Base-by-base conservation (phyloP, 192 early-diverging fungal genomes). In the Coemansia pectinata region DNA sequence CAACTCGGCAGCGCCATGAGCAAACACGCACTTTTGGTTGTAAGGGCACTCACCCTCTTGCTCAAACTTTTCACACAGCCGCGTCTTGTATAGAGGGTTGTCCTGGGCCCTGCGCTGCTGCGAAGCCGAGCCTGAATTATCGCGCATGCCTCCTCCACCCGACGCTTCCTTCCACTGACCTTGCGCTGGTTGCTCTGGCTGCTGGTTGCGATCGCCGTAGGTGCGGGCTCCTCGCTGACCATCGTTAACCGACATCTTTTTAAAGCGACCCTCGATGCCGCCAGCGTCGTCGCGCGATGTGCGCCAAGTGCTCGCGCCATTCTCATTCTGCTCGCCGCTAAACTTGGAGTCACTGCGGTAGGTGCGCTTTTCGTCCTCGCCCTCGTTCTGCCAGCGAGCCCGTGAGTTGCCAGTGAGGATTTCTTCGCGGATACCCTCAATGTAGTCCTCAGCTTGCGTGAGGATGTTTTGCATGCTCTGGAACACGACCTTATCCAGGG, bases 11-110 rank as follows among this genome's bases (percentile, higher is more conserved):
- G n/a, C 69, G 17, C 81, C 75, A 47, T 97, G 95, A 42, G 95
- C 90, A 77, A 98, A 98, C 48, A 93, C 94, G 71, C 96, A 98
- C 41, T 96, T 92, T 68, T 91, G 89, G 36, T 93, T 89, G 74
- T 97, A 98, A 7, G 92, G 93, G 72, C 96, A 98, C 19, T 88
- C 88, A 42, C 96, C 95, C 45, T 96, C 93, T 1, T 79, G 86
- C 76, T 93, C 90, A 67, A 89, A 95, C 55, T 93, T 75, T 61
- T 95, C 93, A 77, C 94, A 96, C 2, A 96, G 83, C 63, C 90
- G 85, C 4, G 94, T 96, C 71, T 95, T 96, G 85, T 93, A 96
- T 48, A 92, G 88, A 39, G 91, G 92, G 72, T 90, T 93, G 69
- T 91, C 88, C 15, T 83, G 76, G 3, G 71, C 74, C 47, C 75